Evolutionary conservation across 306 rosid genomes (phyloP).

Genomic region (Lablab purpureus): DNA sequence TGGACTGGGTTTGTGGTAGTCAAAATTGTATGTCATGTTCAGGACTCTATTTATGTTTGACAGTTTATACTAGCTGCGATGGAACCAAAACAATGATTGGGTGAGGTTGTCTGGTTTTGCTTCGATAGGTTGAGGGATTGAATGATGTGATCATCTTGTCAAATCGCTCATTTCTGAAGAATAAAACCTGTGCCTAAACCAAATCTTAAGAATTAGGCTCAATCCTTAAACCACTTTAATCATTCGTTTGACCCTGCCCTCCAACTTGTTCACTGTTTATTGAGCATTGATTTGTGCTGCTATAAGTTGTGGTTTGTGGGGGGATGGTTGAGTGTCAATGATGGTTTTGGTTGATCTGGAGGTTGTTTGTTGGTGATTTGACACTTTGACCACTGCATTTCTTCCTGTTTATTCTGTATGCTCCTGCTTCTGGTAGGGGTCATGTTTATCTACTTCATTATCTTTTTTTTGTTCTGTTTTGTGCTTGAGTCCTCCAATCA

Average conservation of each 20-base stretch:
- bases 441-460: not conserved
- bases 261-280: too few species aligned
- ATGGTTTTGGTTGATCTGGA: not conserved
- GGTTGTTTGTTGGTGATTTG: not conserved
- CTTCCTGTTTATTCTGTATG: not conserved
- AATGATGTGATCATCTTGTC: not conserved
- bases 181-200: not conserved
- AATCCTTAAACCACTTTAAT: too few species aligned
- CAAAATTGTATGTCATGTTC: not conserved
- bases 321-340: not conserved
- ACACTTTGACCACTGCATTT: not conserved
- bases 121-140: not conserved
- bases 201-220: too few species aligned
- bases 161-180: not conserved
- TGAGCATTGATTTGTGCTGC: conserved; percentile 6
- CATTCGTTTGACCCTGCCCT: too few species aligned
- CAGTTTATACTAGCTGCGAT: not conserved
- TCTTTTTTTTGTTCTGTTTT: not conserved
- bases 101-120: not conserved
- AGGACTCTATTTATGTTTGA: conserved; percentile 1
- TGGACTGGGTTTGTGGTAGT: not conserved
- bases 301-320: not conserved
- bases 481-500: not conserved
- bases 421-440: not conserved
- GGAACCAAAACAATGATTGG: not conserved